Evolutionary conservation across 495 filamentous ascomycete species (phyloP).

Genomic region (Astrothelium macrocarpum): DNA sequence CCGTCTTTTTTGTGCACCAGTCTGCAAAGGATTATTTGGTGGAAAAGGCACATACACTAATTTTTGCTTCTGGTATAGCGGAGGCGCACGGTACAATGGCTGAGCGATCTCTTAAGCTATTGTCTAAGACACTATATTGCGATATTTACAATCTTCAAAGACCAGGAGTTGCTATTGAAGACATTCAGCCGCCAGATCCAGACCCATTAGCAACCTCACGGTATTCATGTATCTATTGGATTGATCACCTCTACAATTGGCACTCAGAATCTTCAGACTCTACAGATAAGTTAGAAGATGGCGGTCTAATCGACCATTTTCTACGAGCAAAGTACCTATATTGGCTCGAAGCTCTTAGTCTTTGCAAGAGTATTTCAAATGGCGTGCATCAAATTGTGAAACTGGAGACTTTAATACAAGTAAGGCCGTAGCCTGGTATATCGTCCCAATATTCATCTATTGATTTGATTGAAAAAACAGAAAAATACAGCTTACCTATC

Average conservation of each 20-base stretch:
- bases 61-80: not conserved
- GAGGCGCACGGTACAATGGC: not conserved
- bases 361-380: not conserved
- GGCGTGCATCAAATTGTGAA: not conserved
- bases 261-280: not conserved
- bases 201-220: not conserved
- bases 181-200: not conserved
- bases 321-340: not conserved
- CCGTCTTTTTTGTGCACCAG: too few species aligned
- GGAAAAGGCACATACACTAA: not conserved
- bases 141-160: not conserved
- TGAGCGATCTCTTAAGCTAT: not conserved
- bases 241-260: not conserved
- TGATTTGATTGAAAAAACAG: not conserved
- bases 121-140: not conserved
- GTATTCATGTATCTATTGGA: not conserved
- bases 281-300: not conserved
- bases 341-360: not conserved
- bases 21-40: not conserved
- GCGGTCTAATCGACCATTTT: not conserved
- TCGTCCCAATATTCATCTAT: not conserved
- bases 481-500: not conserved
- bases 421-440: not conserved
- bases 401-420: not conserved
- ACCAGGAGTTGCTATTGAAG: not conserved